A percentile compares a stretch with the other conserved stretches of the same genome.
Conservation (phyloP, 2,329 filamentous ascomycete species). For the Alternaria rosae region DNA sequence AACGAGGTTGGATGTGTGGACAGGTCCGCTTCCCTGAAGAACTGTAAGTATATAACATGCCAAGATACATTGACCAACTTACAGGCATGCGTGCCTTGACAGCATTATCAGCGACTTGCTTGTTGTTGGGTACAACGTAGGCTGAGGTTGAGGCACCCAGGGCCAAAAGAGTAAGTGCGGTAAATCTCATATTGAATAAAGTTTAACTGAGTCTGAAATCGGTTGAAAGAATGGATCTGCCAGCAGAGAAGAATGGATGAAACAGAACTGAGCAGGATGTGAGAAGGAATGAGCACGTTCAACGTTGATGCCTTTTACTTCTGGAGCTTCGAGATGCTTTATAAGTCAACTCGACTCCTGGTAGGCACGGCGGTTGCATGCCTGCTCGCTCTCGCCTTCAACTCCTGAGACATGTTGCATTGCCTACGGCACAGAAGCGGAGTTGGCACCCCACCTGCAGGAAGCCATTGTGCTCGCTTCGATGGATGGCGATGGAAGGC, state of each 20-base stretch:
- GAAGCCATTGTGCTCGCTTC: slow-evolving; percentile 7
- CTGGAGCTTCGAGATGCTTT: slow-evolving; percentile 33
- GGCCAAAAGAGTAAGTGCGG: slow-evolving; percentile 39
- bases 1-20: slow-evolving; percentile 27
- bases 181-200: slow-evolving; percentile 42
- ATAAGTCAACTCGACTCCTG: slow-evolving; percentile 27
- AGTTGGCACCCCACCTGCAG: slow-evolving; percentile 12
- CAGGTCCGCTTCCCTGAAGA: slow-evolving; percentile 33
- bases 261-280: slow-evolving; percentile 37
- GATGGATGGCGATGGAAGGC: neutral
- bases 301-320: slow-evolving; percentile 32
- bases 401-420: slow-evolving; percentile 32
- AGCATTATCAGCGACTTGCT: slow-evolving; percentile 25
- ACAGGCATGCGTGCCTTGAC: slow-evolving; percentile 39
- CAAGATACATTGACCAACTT: slow-evolving; percentile 10
- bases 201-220: slow-evolving; percentile 14
- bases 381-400: slow-evolving; percentile 8
- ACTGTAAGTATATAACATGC: slow-evolving; percentile 11
- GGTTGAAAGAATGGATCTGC: slow-evolving; percentile 36
- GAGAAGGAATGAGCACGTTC: slow-evolving; percentile 47
- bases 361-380: slow-evolving; percentile 5
- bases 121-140: slow-evolving; percentile 42
- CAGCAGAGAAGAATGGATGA: slow-evolving; percentile 39
- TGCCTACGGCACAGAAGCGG: slow-evolving; percentile 19
- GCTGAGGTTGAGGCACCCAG: slow-evolving; percentile 42